Evolutionary conservation across 2,329 filamentous ascomycete genomes (phyloP).

Genomic region (Talaromyces sp.): DNA sequence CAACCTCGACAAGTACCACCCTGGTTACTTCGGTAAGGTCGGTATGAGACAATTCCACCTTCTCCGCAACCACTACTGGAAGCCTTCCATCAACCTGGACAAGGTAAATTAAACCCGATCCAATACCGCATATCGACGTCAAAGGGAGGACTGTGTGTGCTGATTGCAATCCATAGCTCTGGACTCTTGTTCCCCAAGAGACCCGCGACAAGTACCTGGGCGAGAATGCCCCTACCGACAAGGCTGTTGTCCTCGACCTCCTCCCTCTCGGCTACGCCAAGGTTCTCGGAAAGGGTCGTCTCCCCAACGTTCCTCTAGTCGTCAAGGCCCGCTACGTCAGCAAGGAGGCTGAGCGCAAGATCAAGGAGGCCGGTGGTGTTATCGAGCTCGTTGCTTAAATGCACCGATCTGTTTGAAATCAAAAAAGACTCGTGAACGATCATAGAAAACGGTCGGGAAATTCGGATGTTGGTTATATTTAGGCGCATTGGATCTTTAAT

Average conservation of each 20-base stretch:
- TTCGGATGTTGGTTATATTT: neutral
- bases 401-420: neutral
- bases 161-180: conserved; percentile 57
- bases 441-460: conserved; percentile 2
- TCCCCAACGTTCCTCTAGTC: conserved; percentile 88
- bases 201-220: conserved; percentile 86
- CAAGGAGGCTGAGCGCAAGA: conserved; percentile 97
- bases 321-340: conserved; percentile 93
- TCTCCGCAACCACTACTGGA: conserved; percentile 94
- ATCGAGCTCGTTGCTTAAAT: conserved; percentile 87
- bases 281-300: conserved; percentile 95
- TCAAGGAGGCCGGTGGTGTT: conserved; percentile 94
- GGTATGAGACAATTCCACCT: conserved; percentile 97
- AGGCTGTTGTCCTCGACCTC: conserved; percentile 95
- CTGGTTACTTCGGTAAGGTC: conserved; percentile 99
- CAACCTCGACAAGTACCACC: conserved; percentile 90
- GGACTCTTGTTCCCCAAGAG: conserved; percentile 89
- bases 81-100: conserved; percentile 97
- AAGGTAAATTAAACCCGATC: conserved; percentile 60
- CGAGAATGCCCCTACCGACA: conserved; percentile 71
- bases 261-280: conserved; percentile 96
- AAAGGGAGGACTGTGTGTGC: conserved; percentile 2
- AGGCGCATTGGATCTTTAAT: neutral
- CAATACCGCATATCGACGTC: neutral
- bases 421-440: neutral